Evolutionary conservation across 2,329 filamentous ascomycete genomes (phyloP), one percentile per base, ranked within the genome.

Genomic region (Ascomycota sp.): DNA sequence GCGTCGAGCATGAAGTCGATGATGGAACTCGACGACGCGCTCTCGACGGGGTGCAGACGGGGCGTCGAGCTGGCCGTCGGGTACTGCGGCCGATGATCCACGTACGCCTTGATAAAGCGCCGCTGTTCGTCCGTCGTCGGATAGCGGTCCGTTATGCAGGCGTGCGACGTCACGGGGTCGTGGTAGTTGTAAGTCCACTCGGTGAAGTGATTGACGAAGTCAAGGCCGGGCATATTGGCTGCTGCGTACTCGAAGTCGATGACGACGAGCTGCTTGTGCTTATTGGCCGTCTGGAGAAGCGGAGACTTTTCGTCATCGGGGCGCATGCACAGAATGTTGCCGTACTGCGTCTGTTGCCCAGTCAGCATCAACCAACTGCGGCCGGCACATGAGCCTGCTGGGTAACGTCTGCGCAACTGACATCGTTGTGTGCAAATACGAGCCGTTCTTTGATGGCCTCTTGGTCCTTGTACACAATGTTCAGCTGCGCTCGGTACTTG

Each of bases 181-280:
- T 94, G 85, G 53, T 98, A 98, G 53, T 98, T 86, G 61, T 95
- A 95, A 42, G 81, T 79, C 89, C 89, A 98, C 54, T 98, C 89
- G 1, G 81, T 79, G 53, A 98, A 98, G 53, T 98, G 89, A 50
- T 98, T 98, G 33, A 83, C 89, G 48, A 98, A 95, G 51, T 98
- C 89, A 11, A 82, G 62, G 2, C 83, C 89, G 0, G 72, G 73
- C 1, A 75, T 63, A 47, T 95, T 98, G 33, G 86, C 83, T 3
- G 75, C 85, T 2, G 89, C 79, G 47, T 98, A 98, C 46, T 98
- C 89, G 44, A 98, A 98, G 50, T 98, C 89, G 44, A 98, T 98
- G 38, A 98, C 89, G 11, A 95, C 68, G 10, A 98, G 68, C 53
- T 92, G 86, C 52, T 92, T 95, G 56, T 98, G 89, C 40, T 86